Evolutionary conservation across 768 basidiomycete genomes (phyloP).

Genomic region (Lactarius quietus): DNA sequence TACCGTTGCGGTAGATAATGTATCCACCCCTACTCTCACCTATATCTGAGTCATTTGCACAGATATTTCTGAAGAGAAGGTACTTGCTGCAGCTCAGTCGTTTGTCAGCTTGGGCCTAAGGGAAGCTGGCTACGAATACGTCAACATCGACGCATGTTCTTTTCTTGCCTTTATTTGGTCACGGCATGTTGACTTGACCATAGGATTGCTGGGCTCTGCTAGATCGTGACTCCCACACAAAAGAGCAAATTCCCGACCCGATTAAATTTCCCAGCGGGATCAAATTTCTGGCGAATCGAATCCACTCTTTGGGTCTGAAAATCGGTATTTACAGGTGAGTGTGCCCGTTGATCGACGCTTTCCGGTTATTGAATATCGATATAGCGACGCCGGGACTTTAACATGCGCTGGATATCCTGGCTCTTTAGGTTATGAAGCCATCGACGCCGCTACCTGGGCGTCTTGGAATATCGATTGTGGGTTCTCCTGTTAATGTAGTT

Average conservation of each 20-base stretch:
- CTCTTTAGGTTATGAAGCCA: conserved; percentile 47
- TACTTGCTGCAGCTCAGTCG: conserved; percentile 17
- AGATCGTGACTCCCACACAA: conserved; percentile 33
- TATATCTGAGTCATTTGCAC: background rate
- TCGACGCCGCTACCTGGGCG: conserved; percentile 50
- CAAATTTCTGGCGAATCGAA: conserved; percentile 39
- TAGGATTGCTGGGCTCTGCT: conserved; percentile 25
- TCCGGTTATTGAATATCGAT: background rate
- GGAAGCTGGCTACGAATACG: conserved; percentile 23
- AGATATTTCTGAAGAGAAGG: conserved; percentile 17
- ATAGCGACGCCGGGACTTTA: conserved; percentile 49
- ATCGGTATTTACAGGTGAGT: conserved; percentile 48
- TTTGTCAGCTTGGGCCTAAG: conserved; percentile 22
- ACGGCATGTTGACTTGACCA: background rate
- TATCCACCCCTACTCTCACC: too few relatives aligned
- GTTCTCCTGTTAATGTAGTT: background rate
- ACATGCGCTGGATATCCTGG: conserved; percentile 56
- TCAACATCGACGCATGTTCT: conserved; percentile 24
- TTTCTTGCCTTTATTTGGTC: background rate
- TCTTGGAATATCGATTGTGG: conserved; percentile 53
- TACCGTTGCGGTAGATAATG: conserved; percentile 19
- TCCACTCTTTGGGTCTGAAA: conserved; percentile 48
- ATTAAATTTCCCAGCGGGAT: conserved; percentile 54
- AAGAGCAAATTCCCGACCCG: conserved; percentile 47
- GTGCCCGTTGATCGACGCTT: conserved; percentile 14